Evolutionary conservation across 1,284 basidiomycete genomes (phyloP), one percentile per base, ranked within the genome.

Genomic region (Mycena citricolor): DNA sequence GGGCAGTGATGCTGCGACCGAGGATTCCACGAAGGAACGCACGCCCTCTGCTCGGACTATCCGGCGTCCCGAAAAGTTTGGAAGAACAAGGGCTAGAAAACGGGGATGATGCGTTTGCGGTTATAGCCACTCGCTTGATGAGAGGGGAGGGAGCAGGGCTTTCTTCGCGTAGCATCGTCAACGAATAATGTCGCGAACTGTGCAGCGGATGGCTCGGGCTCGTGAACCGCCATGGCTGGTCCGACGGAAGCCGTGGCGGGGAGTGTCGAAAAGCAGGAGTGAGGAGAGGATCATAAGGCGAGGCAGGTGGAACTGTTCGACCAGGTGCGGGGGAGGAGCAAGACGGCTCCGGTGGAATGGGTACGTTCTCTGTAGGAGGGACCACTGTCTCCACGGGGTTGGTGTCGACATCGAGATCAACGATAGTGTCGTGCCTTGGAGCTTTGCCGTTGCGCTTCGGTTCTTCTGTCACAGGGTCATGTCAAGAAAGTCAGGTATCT

Each of bases 211-310:
- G 81, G 41, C 80, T 82, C 16, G 82, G 81, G 55, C 81, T 84
- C 13, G 80, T 77, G 59, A 79, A 87, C 26, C 81, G 76, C 86
- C 85, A 88, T 5, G 86, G 84, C 47, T 86, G 83, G 52, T 84
- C 79, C 14, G 78, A 82, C 6, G 83, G 81, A 16, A 81, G 71
- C 6, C 76, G 81, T 0, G 79, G 75, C 10, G 84, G 81, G 6
- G 83, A 86, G 58, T 87, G 84, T 31, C 81, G 78, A 62, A 86
- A 87, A 5, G 83, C 75, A 0, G 85, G 85, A 0, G 85, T 86
- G 23, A 75, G 64, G 8, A 76, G 70, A 25, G 85, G 85, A 56
- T 88, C 75, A 49, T 87, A 87, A 2, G 85, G 85, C 1, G 85
- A 85, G 49, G 77, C 69, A 7, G 81, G 78, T 35, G 81, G 66